These are phyloP conservation scores for Trematosphaeria pertusa DNA, from an alignment of 2,329 filamentous ascomycete genomes.

Conservation along the genomic window DNA sequence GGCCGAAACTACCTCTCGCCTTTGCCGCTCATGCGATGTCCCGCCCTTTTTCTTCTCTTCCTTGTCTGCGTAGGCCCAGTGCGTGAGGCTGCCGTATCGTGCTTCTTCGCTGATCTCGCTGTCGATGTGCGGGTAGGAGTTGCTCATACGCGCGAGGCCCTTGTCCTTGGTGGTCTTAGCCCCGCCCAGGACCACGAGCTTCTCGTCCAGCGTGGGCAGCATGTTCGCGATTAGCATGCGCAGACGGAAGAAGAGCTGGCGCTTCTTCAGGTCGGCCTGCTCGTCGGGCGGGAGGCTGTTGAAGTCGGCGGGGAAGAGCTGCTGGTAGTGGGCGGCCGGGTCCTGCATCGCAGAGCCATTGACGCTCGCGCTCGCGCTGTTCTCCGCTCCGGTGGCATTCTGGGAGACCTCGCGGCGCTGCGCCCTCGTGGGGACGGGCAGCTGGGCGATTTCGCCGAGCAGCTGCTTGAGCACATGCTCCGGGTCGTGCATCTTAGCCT, in stretches of 20 bases:
- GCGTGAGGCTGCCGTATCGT: slow-evolving; percentile 85
- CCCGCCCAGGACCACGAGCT: slow-evolving; percentile 94
- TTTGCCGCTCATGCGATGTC: slow-evolving; percentile 73
- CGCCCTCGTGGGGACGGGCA: slow-evolving; percentile 51
- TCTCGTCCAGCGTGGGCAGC: slow-evolving; percentile 91
- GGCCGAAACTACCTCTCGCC: slow-evolving; percentile 78
- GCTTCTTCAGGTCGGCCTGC: slow-evolving; percentile 67
- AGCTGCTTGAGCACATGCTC: slow-evolving; percentile 82
- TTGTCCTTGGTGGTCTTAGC: slow-evolving; percentile 88
- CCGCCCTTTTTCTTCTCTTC: slow-evolving; percentile 63
- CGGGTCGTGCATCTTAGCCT: slow-evolving; percentile 91
- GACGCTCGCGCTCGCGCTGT: slow-evolving; percentile 49
- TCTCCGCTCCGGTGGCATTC: slow-evolving; percentile 44
- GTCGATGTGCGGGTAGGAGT: slow-evolving; percentile 85
- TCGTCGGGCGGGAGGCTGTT: slow-evolving; percentile 40
- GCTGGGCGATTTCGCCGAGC: slow-evolving; percentile 66
- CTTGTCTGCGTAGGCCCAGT: slow-evolving; percentile 95
- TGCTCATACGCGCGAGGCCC: slow-evolving; percentile 83
- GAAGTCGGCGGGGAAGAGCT: slow-evolving; percentile 36
- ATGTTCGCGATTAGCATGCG: slow-evolving; percentile 82
- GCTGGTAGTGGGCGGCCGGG: slow-evolving; percentile 26
- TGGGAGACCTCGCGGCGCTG: slow-evolving; percentile 34
- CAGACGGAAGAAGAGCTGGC: slow-evolving; percentile 79
- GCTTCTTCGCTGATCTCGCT: slow-evolving; percentile 93
- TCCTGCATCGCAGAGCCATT: slow-evolving; percentile 37